These are phyloP conservation scores for Theobroma cacao DNA, from an alignment of 345 rosid species.

Conservation along the genomic window DNA sequence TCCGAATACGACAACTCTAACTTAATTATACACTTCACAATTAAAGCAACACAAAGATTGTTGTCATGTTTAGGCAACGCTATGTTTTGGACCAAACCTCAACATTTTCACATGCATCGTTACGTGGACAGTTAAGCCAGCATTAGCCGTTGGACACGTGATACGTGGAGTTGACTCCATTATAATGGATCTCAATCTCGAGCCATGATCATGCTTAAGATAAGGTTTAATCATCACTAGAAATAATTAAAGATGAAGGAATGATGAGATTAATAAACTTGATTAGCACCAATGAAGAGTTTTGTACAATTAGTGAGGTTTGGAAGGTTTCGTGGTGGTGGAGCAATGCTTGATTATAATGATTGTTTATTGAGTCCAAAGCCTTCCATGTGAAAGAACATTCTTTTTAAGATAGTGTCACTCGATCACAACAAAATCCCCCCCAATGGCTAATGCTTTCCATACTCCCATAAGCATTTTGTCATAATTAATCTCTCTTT, in stretches of 20 bases:
- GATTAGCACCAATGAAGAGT: not conserved
- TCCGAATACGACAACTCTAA: not conserved
- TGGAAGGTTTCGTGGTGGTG: conserved; percentile 17
- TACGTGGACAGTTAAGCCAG: conserved; percentile 17
- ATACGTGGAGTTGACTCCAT: not conserved
- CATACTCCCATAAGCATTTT: not conserved
- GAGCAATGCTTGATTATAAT: conserved; percentile 17
- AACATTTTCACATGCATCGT: conserved; percentile 29
- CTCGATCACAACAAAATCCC: not conserved
- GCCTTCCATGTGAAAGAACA: conserved; percentile 35
- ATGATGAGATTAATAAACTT: conserved; percentile 1
- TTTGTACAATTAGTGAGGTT: not conserved
- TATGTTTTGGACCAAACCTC: conserved; percentile 4
- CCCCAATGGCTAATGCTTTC: not conserved
- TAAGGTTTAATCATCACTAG: not conserved
- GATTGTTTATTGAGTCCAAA: conserved; percentile 17
- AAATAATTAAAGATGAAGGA: not conserved
- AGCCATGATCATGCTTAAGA: conserved; percentile 6
- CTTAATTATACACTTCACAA: not conserved
- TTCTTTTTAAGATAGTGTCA: conserved; percentile 28
- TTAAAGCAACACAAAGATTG: not conserved
- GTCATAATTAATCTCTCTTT: not conserved
- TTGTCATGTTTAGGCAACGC: not conserved
- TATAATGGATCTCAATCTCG: not conserved
- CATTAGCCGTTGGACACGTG: conserved; percentile 15